phyloP scores from a whole-genome alignment of 306 rosid genomes.

The Trifolium dubium region DNA sequence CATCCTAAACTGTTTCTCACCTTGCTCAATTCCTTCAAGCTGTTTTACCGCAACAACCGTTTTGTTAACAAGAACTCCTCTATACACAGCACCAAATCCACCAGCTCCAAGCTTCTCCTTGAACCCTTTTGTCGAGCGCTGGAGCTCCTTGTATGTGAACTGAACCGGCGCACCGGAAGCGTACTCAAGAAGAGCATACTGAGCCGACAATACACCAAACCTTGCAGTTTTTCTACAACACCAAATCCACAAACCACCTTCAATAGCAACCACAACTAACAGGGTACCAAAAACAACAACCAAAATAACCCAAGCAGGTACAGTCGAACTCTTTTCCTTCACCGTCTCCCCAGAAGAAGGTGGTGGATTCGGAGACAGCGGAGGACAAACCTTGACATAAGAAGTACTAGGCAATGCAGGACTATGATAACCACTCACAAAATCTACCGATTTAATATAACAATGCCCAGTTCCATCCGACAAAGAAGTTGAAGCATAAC shows the following conservation, averaged over 20 bases:
- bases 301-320: slow-evolving; percentile 52
- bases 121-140: slow-evolving; percentile 76
- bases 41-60: slow-evolving; percentile 81
- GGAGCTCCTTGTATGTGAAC: slow-evolving; percentile 78
- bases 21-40: slow-evolving; percentile 87
- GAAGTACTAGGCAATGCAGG: slow-evolving; percentile 52
- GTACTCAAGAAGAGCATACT: slow-evolving; percentile 92
- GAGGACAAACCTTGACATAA: slow-evolving; percentile 52
- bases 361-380: slow-evolving; percentile 40
- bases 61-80: slow-evolving; percentile 67
- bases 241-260: slow-evolving; percentile 80
- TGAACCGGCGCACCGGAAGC: slow-evolving; percentile 95
- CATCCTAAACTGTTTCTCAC: slow-evolving; percentile 89
- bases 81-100: slow-evolving; percentile 80
- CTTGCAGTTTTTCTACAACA: slow-evolving; percentile 63
- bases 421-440: slow-evolving; percentile 44
- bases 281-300: slow-evolving; percentile 59
- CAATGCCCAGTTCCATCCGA: slow-evolving; percentile 55
- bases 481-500: slow-evolving; percentile 49
- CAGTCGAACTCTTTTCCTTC: slow-evolving; percentile 31
- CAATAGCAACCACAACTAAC: slow-evolving; percentile 58
- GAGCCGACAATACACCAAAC: slow-evolving; percentile 67
- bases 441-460: slow-evolving; percentile 25
- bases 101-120: slow-evolving; percentile 94
- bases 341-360: slow-evolving; percentile 35